Percentiles rank a stretch among this genome's conserved stretches.
Evolutionary conservation across 169 alveolate species (phyloP).

Genomic region (Babesia divergens): DNA sequence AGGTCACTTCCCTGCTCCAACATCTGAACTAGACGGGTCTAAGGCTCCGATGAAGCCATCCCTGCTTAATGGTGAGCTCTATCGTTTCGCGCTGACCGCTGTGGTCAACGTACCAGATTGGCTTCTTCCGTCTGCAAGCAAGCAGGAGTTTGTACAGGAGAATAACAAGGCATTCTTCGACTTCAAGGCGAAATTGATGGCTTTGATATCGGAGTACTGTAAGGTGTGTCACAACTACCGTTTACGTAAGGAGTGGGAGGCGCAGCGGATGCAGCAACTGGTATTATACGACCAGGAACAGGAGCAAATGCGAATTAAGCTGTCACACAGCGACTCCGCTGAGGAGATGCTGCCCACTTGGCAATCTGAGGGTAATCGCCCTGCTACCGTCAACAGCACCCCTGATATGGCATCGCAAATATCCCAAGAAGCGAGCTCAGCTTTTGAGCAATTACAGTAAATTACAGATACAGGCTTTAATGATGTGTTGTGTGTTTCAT

Average conservation of each 20-base stretch:
- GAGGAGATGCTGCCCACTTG: constrained; percentile 59
- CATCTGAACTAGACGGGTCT: constrained; percentile 71
- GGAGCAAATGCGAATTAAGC: constrained; percentile 19
- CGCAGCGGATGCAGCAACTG: constrained; percentile 36
- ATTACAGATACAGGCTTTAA: background rate
- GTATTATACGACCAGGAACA: constrained; percentile 39
- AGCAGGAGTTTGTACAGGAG: constrained; percentile 87
- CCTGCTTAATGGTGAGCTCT: constrained; percentile 63
- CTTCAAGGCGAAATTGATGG: constrained; percentile 74
- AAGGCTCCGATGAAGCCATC: constrained; percentile 60
- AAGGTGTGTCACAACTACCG: constrained; percentile 64
- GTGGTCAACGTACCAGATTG: constrained; percentile 86
- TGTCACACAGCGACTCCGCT: constrained; percentile 19
- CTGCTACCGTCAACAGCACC: background rate
- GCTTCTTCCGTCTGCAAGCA: constrained; percentile 84
- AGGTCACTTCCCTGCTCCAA: constrained; percentile 82
- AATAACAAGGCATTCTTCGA: constrained; percentile 79
- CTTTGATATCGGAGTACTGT: constrained; percentile 70
- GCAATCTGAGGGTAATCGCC: constrained; percentile 5
- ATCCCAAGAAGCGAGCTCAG: background rate
- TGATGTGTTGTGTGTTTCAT: too few species aligned
- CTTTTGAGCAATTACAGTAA: background rate
- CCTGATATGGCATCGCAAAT: background rate
- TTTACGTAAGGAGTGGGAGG: constrained; percentile 73
- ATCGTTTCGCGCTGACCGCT: constrained; percentile 81